These are phyloP conservation scores for Pythium periplocum DNA, from an alignment of 352 stramenopile species.

Conservation along the genomic window DNA sequence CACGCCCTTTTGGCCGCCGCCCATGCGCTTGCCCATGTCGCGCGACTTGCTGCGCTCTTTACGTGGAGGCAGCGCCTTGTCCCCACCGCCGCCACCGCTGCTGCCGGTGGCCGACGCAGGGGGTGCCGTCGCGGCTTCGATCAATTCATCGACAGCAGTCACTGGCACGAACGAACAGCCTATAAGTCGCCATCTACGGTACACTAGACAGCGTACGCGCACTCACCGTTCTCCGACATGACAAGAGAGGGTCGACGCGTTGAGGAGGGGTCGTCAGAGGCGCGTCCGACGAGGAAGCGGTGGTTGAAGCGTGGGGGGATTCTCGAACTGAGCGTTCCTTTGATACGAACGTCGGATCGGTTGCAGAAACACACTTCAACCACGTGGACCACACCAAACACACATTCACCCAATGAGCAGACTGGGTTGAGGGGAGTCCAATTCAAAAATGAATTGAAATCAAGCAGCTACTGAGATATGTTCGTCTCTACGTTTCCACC, in stretches of 20 bases:
- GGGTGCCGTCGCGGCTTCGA: slow-evolving; percentile 3
- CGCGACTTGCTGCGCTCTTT: slow-evolving; percentile 85
- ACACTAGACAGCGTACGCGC: no score
- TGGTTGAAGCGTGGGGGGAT: neutral
- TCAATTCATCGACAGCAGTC: neutral
- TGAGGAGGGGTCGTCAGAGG: neutral
- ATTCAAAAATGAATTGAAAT: slow-evolving; percentile 15
- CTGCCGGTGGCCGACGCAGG: neutral
- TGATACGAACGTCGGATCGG: neutral
- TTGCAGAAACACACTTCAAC: slow-evolving; percentile 34
- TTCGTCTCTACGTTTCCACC: no score
- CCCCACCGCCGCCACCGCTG: slow-evolving; percentile 23
- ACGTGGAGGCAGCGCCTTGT: slow-evolving; percentile 51
- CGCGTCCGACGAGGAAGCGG: neutral
- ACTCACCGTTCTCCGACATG: neutral
- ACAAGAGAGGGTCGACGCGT: neutral
- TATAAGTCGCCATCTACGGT: no score
- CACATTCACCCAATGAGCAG: slow-evolving; percentile 10
- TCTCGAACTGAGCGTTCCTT: neutral
- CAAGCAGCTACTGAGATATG: no score
- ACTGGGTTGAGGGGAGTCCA: slow-evolving; percentile 1
- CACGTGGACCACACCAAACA: slow-evolving; percentile 22
- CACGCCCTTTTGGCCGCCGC: slow-evolving; percentile 79
- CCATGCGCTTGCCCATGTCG: slow-evolving; percentile 83
- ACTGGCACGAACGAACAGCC: neutral